These are phyloP conservation scores for Torulaspora pretoriensis DNA, from an alignment of 1,139 yeast genomes.

Conservation along the genomic window DNA sequence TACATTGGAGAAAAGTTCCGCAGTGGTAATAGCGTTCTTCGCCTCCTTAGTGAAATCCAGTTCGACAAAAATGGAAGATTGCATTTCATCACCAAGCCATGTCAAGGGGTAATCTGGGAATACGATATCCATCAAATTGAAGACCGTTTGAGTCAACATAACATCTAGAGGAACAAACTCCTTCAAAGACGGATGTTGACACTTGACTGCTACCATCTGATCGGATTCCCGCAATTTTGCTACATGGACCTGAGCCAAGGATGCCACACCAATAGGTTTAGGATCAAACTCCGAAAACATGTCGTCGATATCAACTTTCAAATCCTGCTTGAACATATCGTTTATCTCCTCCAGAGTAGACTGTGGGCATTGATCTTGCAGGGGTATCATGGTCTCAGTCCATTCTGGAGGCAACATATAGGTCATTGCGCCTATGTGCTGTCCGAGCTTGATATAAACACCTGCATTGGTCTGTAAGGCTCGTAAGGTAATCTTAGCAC, in stretches of 20 bases:
- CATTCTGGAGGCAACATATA: slow-evolving; percentile 88
- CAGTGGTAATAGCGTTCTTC: slow-evolving; percentile 65
- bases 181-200: slow-evolving; percentile 85
- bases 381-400: slow-evolving; percentile 91
- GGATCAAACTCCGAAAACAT: slow-evolving; percentile 63
- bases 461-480: slow-evolving; percentile 91
- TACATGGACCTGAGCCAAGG: slow-evolving; percentile 90
- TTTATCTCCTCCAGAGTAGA: slow-evolving; percentile 68
- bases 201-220: slow-evolving; percentile 82
- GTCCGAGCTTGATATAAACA: slow-evolving; percentile 88
- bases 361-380: slow-evolving; percentile 86
- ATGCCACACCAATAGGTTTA: slow-evolving; percentile 88
- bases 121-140: slow-evolving; percentile 64
- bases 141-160: slow-evolving; percentile 69
- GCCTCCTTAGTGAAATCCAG: slow-evolving; percentile 87
- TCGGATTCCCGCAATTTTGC: slow-evolving; percentile 62
- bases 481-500: slow-evolving; percentile 72
- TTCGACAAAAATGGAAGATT: slow-evolving; percentile 79
- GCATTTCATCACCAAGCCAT: slow-evolving; percentile 93
- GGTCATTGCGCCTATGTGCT: slow-evolving; percentile 87
- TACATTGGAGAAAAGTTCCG: slow-evolving; percentile 56
- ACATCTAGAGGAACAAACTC: slow-evolving; percentile 91
- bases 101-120: slow-evolving; percentile 92
- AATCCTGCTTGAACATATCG: slow-evolving; percentile 61
- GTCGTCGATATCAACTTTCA: slow-evolving; percentile 60